Conservation (phyloP, 75 land plant genomes). For the Picea glauca region DNA sequence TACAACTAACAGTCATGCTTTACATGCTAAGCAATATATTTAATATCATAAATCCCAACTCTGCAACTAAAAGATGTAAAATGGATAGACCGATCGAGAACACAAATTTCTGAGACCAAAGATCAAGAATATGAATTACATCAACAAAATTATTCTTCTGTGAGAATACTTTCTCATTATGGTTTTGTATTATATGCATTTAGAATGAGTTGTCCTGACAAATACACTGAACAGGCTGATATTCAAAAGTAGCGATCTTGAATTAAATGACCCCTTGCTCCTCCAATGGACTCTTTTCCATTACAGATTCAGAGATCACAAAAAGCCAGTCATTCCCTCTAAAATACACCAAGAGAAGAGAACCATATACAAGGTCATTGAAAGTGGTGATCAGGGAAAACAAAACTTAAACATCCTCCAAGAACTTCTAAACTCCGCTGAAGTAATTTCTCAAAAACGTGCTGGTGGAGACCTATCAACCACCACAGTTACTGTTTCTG, state of each 20-base stretch:
- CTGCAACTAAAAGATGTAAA: background rate
- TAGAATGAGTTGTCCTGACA: background rate
- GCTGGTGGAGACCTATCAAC: constrained; percentile 21
- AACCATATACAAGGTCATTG: background rate
- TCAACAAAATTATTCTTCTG: background rate
- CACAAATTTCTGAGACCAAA: background rate
- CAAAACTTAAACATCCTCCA: background rate
- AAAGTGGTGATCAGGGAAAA: background rate
- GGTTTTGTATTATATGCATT: background rate
- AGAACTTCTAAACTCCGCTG: background rate
- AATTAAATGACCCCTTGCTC: background rate
- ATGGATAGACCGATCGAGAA: background rate
- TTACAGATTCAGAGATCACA: constrained; percentile 5
- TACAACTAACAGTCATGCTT: background rate
- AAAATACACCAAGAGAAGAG: background rate
- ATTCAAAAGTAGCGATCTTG: background rate
- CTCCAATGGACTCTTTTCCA: constrained; percentile 10
- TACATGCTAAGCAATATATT: background rate
- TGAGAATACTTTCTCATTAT: background rate
- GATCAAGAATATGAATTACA: background rate
- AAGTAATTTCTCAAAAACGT: constrained; percentile 4
- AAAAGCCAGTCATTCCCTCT: background rate
- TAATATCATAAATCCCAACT: background rate
- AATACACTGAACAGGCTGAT: background rate
- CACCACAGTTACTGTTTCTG: constrained; percentile 16